Conservation (phyloP, 129 eudicot species). For the Escallonia herrerae region DNA sequence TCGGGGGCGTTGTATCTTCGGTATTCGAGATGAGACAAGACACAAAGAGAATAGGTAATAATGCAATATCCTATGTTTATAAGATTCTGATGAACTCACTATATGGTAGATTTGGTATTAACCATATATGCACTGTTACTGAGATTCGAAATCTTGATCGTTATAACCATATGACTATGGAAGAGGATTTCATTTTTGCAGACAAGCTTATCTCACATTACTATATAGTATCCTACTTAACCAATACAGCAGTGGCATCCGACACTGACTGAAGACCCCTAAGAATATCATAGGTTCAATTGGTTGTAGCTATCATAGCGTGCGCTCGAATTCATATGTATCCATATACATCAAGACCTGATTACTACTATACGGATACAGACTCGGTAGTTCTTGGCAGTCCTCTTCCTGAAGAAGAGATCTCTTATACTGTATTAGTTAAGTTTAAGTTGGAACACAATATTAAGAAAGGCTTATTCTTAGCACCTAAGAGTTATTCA, state of each 20-base stretch:
- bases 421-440: background rate
- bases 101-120: conserved; percentile 18
- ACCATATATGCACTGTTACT: conserved; percentile 2
- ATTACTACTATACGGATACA: no score
- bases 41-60: background rate
- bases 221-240: background rate
- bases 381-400: background rate
- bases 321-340: conserved; percentile 2
- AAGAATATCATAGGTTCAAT: background rate
- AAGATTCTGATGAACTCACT: no score
- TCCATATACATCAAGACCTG: background rate
- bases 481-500: background rate
- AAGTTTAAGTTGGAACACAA: conserved; percentile 2
- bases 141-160: background rate
- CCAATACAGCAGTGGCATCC: background rate
- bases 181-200: background rate
- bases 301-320: background rate
- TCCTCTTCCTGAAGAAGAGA: background rate
- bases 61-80: background rate
- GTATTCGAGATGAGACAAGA: no score
- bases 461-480: background rate
- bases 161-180: background rate
- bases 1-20: no score
- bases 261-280: conserved; percentile 1
- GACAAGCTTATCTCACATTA: background rate